A percentile compares a stretch with the other conserved stretches of the same genome.
Evolutionary conservation across 1,284 basidiomycete species (phyloP).

Genomic region (Cystobasidium pallidum): DNA sequence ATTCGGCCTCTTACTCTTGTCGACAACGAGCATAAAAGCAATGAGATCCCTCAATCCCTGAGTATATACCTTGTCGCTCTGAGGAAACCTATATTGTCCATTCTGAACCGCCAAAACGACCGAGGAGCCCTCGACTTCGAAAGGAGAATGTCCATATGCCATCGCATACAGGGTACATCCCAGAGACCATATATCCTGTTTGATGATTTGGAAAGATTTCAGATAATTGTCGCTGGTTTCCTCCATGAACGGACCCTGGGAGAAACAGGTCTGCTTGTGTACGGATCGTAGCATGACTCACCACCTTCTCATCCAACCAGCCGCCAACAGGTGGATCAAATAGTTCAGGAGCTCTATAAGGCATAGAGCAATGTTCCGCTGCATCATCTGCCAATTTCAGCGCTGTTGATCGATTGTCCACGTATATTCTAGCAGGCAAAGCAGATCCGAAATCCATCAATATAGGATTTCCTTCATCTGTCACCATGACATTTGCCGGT

Average conservation of each 20-base stretch:
- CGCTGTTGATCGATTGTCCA: slow-evolving; percentile 81
- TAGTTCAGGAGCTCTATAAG: slow-evolving; percentile 89
- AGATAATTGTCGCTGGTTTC: too few relatives aligned
- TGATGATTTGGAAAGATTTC: background rate
- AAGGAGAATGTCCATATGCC: slow-evolving; percentile 76
- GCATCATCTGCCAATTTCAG: slow-evolving; percentile 89
- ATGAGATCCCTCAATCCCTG: slow-evolving; percentile 78
- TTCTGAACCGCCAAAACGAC: slow-evolving; percentile 94
- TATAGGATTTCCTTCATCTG: slow-evolving; percentile 86
- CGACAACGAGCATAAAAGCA: slow-evolving; percentile 76
- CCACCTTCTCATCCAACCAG: slow-evolving; percentile 38
- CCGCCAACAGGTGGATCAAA: slow-evolving; percentile 64
- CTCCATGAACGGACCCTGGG: too few relatives aligned
- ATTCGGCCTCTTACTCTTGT: slow-evolving; percentile 77
- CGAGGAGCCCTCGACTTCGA: slow-evolving; percentile 88
- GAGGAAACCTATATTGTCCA: slow-evolving; percentile 80
- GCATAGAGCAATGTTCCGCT: slow-evolving; percentile 93
- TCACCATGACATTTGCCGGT: slow-evolving; percentile 97
- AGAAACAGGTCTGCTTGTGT: too few relatives aligned
- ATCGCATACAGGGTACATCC: slow-evolving; percentile 89
- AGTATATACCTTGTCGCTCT: slow-evolving; percentile 68
- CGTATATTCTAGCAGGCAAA: slow-evolving; percentile 73
- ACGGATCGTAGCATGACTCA: slow-evolving; percentile 1
- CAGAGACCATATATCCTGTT: slow-evolving; percentile 86
- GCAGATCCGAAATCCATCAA: slow-evolving; percentile 98